Percentiles rank a stretch among this genome's conserved stretches.
phyloP scores from a whole-genome alignment of 164 flowering plant genomes.

The Platanus orientalis region DNA sequence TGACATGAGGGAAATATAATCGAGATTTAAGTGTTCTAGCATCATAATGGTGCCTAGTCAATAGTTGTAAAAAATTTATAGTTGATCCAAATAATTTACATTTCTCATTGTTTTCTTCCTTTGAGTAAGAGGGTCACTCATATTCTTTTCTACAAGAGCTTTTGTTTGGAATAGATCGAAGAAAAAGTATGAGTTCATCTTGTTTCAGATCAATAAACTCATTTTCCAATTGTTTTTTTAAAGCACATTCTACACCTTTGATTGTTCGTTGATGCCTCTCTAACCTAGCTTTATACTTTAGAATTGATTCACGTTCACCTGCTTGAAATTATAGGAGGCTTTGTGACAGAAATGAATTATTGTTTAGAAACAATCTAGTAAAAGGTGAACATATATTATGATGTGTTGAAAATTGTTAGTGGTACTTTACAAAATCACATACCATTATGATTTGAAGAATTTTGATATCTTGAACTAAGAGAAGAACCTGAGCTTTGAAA shows the following conservation, averaged over 20 bases:
- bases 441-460: constrained; percentile 35
- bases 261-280: constrained; percentile 84
- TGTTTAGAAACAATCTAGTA: constrained; percentile 9
- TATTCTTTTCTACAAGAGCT: constrained; percentile 89
- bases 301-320: constrained; percentile 72
- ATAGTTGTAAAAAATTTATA: constrained; percentile 1
- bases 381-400: constrained; percentile 3
- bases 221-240: neutral
- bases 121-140: constrained; percentile 78
- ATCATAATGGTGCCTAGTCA: too few relatives aligned
- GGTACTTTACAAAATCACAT: constrained; percentile 13
- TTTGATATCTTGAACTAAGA: constrained; percentile 30
- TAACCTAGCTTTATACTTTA: constrained; percentile 81
- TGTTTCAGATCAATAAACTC: neutral
- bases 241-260: constrained; percentile 76
- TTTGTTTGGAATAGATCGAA: constrained; percentile 55
- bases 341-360: constrained; percentile 11
- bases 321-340: constrained; percentile 34
- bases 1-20: too few relatives aligned
- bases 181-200: constrained; percentile 8
- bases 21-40: too few relatives aligned
- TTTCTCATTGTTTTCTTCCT: constrained; percentile 84
- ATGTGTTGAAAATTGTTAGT: neutral
- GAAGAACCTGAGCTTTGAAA: constrained; percentile 31
- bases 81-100: constrained; percentile 33